Percentiles rank a stretch among this genome's conserved stretches.
Evolutionary conservation across 106 monocot genomes (phyloP).

Genomic region (Dendrobium catenatum): DNA sequence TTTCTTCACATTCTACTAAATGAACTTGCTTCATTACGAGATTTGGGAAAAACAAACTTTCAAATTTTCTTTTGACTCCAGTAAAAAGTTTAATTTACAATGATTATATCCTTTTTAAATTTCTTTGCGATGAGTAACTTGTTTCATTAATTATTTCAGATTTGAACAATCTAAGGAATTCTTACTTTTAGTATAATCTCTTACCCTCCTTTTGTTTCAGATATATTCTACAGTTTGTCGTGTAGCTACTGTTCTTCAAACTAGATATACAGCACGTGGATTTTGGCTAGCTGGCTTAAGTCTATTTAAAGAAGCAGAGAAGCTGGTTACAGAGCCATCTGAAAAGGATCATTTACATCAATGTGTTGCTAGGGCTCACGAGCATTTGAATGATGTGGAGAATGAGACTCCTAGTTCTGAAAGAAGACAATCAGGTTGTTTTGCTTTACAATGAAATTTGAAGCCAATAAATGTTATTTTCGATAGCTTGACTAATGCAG

Average conservation of each 20-base stretch:
- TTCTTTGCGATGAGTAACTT: not conserved
- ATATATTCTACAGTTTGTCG: conserved; percentile 78
- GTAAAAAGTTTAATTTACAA: not conserved
- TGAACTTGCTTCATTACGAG: not conserved
- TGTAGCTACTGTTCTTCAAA: conserved; percentile 83
- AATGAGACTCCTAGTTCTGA: conserved; percentile 26
- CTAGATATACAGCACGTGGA: conserved; percentile 78
- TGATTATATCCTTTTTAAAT: not conserved
- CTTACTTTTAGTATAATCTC: not conserved
- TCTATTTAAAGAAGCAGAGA: conserved; percentile 72
- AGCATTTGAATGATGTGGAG: conserved; percentile 70
- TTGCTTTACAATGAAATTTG: not conserved
- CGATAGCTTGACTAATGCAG: not conserved
- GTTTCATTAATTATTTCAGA: not conserved
- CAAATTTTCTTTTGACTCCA: not conserved
- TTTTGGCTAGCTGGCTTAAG: conserved; percentile 90
- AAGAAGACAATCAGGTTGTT: conserved; percentile 36
- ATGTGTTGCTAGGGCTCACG: conserved; percentile 62
- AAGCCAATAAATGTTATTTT: not conserved
- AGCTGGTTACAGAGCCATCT: conserved; percentile 30
- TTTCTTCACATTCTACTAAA: not conserved
- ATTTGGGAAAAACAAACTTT: not conserved
- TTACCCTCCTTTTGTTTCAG: conserved; percentile 18
- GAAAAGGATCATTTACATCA: conserved; percentile 67
- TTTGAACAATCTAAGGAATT: not conserved